Evolutionary conservation across 2,329 filamentous ascomycete species (phyloP), one percentile per base, ranked within the genome.

Genomic region (Penicillium sclerotiorum): DNA sequence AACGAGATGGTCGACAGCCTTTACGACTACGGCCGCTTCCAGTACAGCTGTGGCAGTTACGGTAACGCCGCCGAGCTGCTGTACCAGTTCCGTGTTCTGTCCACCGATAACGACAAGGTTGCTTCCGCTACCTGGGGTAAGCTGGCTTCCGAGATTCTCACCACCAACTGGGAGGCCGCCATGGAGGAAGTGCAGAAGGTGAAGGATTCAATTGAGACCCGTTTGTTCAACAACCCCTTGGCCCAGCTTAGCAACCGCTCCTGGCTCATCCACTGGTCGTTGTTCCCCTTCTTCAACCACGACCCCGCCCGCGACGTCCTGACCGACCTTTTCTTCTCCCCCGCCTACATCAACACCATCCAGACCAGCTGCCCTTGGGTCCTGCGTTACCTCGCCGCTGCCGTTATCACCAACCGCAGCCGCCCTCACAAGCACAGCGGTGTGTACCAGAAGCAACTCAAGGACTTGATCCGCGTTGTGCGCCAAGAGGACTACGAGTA

Each of bases 281-380:
- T 99, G 55, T 99, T 97, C 84, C 93, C 94, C 55, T 92, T 96
- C 78, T 99, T 97, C 84, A 97, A 99, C 85, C 87, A 90, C 78
- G 93, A 97, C 67, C 82, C 85, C 59, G 90, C 90, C 51, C 90
- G 93, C 67, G 94, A 99, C 70, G 84, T 85, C 62, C 83, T 99
- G 64, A 90, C 94, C 68, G 94, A 99, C 65, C 86, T 97, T 72
- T 94, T 96, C 82, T 97, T 99, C 84, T 95, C 89, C 58, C 89
- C 92, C 58, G 84, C 90, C 64, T 99, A 90, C 82, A 99, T 99
- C 85, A 99, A 97, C 84, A 97, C 93, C 65, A 96, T 99, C 73
- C 94, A 99, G 82, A 96, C 94, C 52, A 88, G 86, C 65, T 96
- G 91, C 80, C 93, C 94, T 6, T 99, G 94, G 94, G 86, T 96